Evolutionary conservation across 306 rosid genomes (phyloP).

Genomic region (Biancaea sappan): DNA sequence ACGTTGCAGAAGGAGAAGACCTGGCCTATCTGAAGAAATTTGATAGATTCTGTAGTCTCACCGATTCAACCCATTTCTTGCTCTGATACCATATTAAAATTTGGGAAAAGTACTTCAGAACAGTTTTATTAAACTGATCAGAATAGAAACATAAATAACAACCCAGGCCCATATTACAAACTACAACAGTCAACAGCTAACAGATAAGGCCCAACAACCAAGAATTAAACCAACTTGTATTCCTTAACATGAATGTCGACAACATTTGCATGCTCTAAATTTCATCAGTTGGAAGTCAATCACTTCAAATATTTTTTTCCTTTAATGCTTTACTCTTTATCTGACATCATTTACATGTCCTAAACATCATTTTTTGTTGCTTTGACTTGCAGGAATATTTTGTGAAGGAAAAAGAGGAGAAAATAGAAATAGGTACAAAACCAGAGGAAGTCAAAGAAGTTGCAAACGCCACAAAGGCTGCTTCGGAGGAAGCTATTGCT

Average conservation of each 20-base stretch:
- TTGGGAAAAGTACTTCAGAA: too few species aligned
- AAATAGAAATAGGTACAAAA: conserved; percentile 37
- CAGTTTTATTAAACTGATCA: too few species aligned
- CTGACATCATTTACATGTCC: background rate
- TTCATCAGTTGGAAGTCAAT: background rate
- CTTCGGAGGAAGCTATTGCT: conserved; percentile 39
- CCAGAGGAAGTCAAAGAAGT: conserved; percentile 63
- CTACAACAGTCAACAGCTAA: too few species aligned
- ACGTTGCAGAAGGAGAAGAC: too few species aligned
- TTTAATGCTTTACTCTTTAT: background rate
- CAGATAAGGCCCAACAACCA: too few species aligned
- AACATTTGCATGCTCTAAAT: background rate
- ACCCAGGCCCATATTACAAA: too few species aligned
- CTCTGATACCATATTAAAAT: too few species aligned
- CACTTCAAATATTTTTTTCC: background rate
- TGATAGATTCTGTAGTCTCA: too few species aligned
- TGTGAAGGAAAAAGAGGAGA: conserved; percentile 57
- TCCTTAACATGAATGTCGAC: background rate
- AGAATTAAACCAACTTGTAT: too few species aligned
- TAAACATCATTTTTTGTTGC: background rate
- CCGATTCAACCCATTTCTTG: too few species aligned
- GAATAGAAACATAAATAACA: too few species aligned
- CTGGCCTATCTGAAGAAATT: too few species aligned
- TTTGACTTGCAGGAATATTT: conserved; percentile 54
- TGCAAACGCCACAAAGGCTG: conserved; percentile 41